Base-by-base conservation (phyloP, 495 filamentous ascomycete genomes). In the Neurospora discreta region DNA sequence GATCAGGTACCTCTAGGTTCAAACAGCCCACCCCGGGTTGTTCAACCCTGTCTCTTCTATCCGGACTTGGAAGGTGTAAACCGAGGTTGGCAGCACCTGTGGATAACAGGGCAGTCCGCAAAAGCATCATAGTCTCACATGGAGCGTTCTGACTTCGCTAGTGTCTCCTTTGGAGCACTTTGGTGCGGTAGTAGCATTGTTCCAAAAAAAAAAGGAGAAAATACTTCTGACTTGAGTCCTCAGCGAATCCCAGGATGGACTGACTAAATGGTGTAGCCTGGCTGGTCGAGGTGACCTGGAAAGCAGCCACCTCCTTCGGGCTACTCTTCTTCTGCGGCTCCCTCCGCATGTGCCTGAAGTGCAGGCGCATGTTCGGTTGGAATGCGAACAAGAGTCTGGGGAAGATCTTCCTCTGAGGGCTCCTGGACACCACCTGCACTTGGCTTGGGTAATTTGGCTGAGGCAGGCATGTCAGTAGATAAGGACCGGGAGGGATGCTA, bases 301-400 rank as follows among this genome's bases (percentile, higher is more conserved):
- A 36, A 5, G 3, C 52, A 26, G 26, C 16, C 26, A 9, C 3
- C 33, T 65, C 52, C 52, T 65, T 33, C 26, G 52, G 30, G 7
- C n/a, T 69, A 75, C 30, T 81, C 79, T 46, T 79, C 81, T 73
- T 82, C 84, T 71, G 80, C 75, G 6, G 77, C 80, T 8, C 74
- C 81, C 20, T 86, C 84, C 13, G 85, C 78, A 42, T 85, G 78
- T 40, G 85, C 85, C 71, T 88, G 86, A n/a, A 88, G 73, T 18
- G 84, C 80, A 30, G 86, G 85, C 43, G 85, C 86, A 79, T 91
- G 88, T 70, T 92, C 85, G 20, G 89, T 89, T 1, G 92, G 93
- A 75, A 95, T 93, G 69, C 92, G 85, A 40, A 95, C 92, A 10
- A 95, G 85, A 8, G 92, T 93, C 78, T 93, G 91, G 5, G 92